Base-by-base conservation (phyloP, 495 filamentous ascomycete genomes). In the Ascodesmis nigricans region DNA sequence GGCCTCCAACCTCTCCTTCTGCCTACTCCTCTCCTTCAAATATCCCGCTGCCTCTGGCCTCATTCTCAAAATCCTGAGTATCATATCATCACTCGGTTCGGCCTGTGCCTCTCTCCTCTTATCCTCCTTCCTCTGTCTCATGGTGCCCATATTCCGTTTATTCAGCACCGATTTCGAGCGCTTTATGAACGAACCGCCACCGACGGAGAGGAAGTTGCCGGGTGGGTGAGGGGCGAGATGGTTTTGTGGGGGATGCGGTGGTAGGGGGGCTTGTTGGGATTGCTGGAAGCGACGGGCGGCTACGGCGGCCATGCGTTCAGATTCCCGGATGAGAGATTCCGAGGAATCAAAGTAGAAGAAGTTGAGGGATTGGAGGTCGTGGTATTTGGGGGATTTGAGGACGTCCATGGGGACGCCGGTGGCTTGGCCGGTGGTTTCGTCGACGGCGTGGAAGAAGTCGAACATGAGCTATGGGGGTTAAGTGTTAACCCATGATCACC, bases 341-440 rank as follows among this genome's bases (percentile, higher is more conserved):
- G 90, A 91, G 13, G 69, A 64, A 47, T 95, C 84, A 53, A 84
- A 84, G 59, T 99, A 95, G 65, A 95, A 95, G 65, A 93, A 99
- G 60, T 91, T 87, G 32, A 99, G 65, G 36, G 73, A 77, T 46
- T 81, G 77, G 38, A 99, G 73, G 49, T 99, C 90, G 58, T 92
- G 83, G 59, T 91, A 95, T 66, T 99, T 99, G 43, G 87, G 79
- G 35, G 77, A 87, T 56, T 82, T 90, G 45, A 99, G 65, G 16
- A 93, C 73, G 53, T 91, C 81, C 9, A 79, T 63, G 0, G 87
- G 75, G 4, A 99, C 78, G 35, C 90, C 90, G 39, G 78, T 64
- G 6, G 73, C 75, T 53, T 82, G 76, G 29, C 87, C 84, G 8
- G 74, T 78, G 36, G 71, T 65, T 44, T 87, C 81, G 48, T 95